Base-by-base conservation (phyloP, 495 filamentous ascomycete genomes). In the Staphylotrichum tortipilum region DNA sequence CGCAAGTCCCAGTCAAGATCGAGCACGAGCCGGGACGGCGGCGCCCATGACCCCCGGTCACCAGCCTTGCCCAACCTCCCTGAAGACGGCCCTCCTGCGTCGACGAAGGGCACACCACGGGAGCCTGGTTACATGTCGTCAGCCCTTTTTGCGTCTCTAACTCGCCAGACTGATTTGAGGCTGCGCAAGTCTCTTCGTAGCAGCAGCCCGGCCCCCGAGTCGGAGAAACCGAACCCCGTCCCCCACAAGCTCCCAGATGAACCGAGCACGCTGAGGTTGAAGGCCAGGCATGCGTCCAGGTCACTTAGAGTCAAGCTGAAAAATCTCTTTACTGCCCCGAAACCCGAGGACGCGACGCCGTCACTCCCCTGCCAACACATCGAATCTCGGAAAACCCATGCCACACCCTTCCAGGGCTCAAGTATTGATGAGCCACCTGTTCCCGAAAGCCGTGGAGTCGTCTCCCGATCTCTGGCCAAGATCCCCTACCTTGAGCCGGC, bases 241-340 rank as follows among this genome's bases (percentile, higher is more conserved):
- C 30, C 45, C 4, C 51, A 58, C 12, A 18, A 46, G 0, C 15
- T 49, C 14, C 14, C 44, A 2, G 28, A 47, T 0, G 72, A 67
- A 34, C 58, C 62, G 18, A 65, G 56, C 15, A 66, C 66, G 10
- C 53, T 83, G 28, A 75, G 73, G 50, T 59, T 57, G 4, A 78
- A 69, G 60, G 78, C 81, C 7, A 76, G 82, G 39, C 77, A 74
- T 17, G 72, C 82, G 10, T 86, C 84, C 0, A 69, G 66, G 18
- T 75, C 74, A 1, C 68, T 88, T 54, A 85, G 79, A 54, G 73
- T 73, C 33, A 80, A 76, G 36, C 38, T 88, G 34, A 82, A 75
- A 51, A 75, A 67, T 33, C 69, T 87, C 5, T 82, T 86, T 53
- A 69, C 67, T 31, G 72, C 77, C 4, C 52, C 55, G 6, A 70